Evolutionary conservation across 306 rosid genomes (phyloP).

Genomic region (Casuarina glauca): DNA sequence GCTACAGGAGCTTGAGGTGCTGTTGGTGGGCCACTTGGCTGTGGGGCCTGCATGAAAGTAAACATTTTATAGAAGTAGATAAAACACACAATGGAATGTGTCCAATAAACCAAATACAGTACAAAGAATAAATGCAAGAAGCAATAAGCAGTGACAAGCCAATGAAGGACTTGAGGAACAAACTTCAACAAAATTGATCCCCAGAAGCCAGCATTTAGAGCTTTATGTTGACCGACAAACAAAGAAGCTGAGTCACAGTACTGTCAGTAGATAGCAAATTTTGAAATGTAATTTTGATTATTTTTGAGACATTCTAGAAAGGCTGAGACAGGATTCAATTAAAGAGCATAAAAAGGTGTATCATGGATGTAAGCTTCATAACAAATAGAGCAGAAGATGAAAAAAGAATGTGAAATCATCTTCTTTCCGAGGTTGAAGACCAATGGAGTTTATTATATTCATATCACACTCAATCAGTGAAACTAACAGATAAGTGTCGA

Average conservation of each 20-base stretch:
- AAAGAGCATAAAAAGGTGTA: too few species aligned
- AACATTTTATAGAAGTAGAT: neutral
- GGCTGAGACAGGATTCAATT: neutral
- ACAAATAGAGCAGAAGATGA: neutral
- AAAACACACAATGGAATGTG: neutral
- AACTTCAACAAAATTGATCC: neutral
- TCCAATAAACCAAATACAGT: neutral
- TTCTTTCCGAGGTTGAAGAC: neutral
- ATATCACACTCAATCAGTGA: neutral
- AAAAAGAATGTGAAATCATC: neutral
- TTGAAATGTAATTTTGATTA: neutral
- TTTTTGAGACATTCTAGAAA: neutral
- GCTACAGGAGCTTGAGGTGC: constrained; percentile 42
- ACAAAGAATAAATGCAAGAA: neutral
- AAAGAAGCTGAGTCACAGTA: neutral
- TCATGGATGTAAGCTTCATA: too few species aligned
- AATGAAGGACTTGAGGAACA: neutral
- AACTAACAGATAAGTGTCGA: neutral
- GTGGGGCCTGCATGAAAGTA: constrained; percentile 37
- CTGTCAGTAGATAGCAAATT: neutral
- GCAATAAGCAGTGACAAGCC: neutral
- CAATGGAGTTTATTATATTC: neutral
- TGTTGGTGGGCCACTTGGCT: constrained; percentile 48
- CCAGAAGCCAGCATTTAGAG: neutral
- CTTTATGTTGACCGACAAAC: neutral